These are phyloP conservation scores for Candida vartiovaarae DNA, from an alignment of 805 yeast species.

Conservation along the genomic window DNA sequence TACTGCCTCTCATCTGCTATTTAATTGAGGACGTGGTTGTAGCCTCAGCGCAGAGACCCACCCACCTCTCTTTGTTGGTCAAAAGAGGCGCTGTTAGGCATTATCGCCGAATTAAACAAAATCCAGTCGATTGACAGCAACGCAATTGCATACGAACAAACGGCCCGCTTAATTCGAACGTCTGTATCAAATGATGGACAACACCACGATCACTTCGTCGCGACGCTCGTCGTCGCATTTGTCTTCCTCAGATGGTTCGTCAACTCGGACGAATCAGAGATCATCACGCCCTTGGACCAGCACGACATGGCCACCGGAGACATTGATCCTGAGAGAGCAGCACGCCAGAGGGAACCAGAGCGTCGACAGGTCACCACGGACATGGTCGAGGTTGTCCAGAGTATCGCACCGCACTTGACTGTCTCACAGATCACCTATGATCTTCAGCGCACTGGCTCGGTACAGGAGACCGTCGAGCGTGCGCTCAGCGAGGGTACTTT, in stretches of 20 bases:
- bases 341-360: constrained; percentile 6
- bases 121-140: too few relatives aligned
- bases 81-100: too few relatives aligned
- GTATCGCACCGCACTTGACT: constrained; percentile 69
- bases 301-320: constrained; percentile 1
- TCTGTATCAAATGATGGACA: constrained; percentile 31
- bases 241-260: constrained; percentile 61
- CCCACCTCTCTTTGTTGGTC: too few relatives aligned
- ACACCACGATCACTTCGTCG: constrained; percentile 46
- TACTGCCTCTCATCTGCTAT: too few relatives aligned
- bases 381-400: constrained; percentile 83
- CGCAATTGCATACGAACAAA: not conserved
- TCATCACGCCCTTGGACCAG: constrained; percentile 1
- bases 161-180: not conserved
- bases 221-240: constrained; percentile 44
- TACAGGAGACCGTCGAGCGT: constrained; percentile 72
- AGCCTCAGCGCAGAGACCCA: too few relatives aligned
- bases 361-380: constrained; percentile 50
- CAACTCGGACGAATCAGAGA: constrained; percentile 39
- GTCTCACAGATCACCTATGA: constrained; percentile 67
- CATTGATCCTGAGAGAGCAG: not conserved
- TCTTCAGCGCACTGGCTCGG: constrained; percentile 70
- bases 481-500: constrained; percentile 54
- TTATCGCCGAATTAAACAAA: too few relatives aligned
- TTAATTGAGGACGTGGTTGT: too few relatives aligned